Percentiles rank a stretch among this genome's conserved stretches.
Conservation (phyloP, 148 eudicot genomes). For the Nyssa sinensis region DNA sequence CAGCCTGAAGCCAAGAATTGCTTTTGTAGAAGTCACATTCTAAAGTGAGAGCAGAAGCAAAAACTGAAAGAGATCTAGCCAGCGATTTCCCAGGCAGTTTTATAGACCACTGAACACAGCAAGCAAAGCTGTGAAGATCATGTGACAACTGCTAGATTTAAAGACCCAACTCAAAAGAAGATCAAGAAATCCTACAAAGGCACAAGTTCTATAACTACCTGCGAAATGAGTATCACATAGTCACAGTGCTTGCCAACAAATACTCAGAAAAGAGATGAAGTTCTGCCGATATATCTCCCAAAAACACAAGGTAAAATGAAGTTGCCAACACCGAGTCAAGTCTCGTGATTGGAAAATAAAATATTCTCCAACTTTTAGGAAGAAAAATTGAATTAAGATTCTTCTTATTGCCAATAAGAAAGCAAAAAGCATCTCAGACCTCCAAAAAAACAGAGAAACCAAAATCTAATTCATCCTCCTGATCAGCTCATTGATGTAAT, state of each 20-base stretch:
- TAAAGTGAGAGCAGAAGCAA: not conserved
- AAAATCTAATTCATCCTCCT: conserved; percentile 68
- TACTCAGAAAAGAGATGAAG: not conserved
- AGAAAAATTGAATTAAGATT: not conserved
- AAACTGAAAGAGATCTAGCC: not conserved
- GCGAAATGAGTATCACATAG: not conserved
- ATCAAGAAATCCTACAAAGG: not conserved
- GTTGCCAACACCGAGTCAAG: not conserved
- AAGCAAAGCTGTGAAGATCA: not conserved
- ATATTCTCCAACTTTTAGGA: not conserved
- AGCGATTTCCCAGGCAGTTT: not conserved
- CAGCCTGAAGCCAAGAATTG: no score
- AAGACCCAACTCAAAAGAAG: not conserved
- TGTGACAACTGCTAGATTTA: no score
- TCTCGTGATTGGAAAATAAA: not conserved
- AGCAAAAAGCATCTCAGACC: not conserved
- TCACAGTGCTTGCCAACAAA: not conserved
- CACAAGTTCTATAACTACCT: not conserved
- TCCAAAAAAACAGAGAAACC: not conserved
- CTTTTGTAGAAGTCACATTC: no score
- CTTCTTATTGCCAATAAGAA: not conserved
- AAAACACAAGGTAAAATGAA: not conserved
- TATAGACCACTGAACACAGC: not conserved
- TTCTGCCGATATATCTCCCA: no score
- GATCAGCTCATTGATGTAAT: conserved; percentile 58